phyloP scores from a whole-genome alignment of 2,329 filamentous ascomycete genomes.

The Arthroderma uncinatum region DNA sequence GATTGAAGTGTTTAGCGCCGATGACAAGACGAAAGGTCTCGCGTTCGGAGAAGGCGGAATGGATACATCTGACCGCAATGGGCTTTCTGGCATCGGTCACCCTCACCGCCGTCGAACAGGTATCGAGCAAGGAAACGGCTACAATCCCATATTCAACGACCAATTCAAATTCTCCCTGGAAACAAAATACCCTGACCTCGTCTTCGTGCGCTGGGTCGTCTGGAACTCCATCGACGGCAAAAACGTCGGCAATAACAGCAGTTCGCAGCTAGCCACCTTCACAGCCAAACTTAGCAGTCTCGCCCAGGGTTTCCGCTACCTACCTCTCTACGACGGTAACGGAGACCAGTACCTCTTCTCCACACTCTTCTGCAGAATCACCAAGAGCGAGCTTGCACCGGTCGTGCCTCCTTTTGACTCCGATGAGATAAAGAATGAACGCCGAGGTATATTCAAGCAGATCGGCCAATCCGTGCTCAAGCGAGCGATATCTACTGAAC shows the following conservation, averaged over 20 bases:
- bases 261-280: conserved; percentile 65
- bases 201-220: conserved; percentile 88
- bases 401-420: conserved; percentile 27
- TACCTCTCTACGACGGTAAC: conserved; percentile 76
- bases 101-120: conserved; percentile 69
- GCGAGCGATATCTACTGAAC: conserved; percentile 31
- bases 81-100: conserved; percentile 55
- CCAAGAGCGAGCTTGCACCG: conserved; percentile 45
- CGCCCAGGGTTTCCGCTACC: conserved; percentile 82
- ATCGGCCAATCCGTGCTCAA: conserved; percentile 38
- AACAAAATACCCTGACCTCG: conserved; percentile 86
- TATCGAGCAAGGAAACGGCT: conserved; percentile 77
- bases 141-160: conserved; percentile 80
- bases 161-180: conserved; percentile 69
- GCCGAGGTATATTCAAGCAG: conserved; percentile 32
- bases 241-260: conserved; percentile 53
- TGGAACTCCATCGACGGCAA: conserved; percentile 73
- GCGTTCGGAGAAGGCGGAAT: conserved; percentile 55
- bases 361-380: conserved; percentile 82
- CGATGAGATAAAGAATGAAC: conserved; percentile 32
- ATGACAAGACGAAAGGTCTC: conserved; percentile 72
- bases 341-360: conserved; percentile 93
- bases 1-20: conserved; percentile 86
- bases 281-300: conserved; percentile 85
- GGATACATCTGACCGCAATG: conserved; percentile 53